Conservation (phyloP, 108 stramenopile genomes). For the Cyclotella distinguenda region DNA sequence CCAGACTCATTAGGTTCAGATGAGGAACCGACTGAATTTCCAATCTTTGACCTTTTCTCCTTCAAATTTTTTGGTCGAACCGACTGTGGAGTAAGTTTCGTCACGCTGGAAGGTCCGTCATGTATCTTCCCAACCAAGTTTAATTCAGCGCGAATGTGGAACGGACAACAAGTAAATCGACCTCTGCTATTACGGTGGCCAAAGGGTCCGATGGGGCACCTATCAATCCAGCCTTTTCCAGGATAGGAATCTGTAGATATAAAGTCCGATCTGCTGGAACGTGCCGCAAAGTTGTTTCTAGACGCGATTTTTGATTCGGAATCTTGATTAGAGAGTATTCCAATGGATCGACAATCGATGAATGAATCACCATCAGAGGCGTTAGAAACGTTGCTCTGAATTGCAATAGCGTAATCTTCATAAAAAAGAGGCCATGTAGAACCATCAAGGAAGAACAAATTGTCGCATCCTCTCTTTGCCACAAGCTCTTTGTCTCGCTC, state of each 20-base stretch:
- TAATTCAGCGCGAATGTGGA: conserved; percentile 30
- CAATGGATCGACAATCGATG: conserved; percentile 25
- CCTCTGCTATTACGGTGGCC: conserved; percentile 28
- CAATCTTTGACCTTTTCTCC: too few species aligned
- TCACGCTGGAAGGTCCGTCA: not conserved
- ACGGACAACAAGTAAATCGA: conserved; percentile 44
- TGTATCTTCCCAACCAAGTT: conserved; percentile 1
- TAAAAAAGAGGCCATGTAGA: conserved; percentile 82
- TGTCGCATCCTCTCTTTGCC: conserved; percentile 68
- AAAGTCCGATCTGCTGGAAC: conserved; percentile 4
- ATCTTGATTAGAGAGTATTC: conserved; percentile 17
- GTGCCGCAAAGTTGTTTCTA: conserved; percentile 2
- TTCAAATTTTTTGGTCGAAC: too few species aligned
- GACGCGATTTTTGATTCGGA: conserved; percentile 15
- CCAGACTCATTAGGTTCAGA: too few species aligned
- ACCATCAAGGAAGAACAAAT: conserved; percentile 69
- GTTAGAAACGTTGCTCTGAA: conserved; percentile 58
- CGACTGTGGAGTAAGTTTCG: not conserved
- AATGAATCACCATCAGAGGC: conserved; percentile 27
- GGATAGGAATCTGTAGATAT: not conserved
- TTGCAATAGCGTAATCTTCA: conserved; percentile 75
- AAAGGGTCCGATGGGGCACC: conserved; percentile 39
- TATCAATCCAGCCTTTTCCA: conserved; percentile 16
- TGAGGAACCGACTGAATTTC: not conserved
- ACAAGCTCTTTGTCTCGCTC: conserved; percentile 17